Evolutionary conservation across 2,329 filamentous ascomycete genomes (phyloP).

Genomic region (Pseudogymnoascus sp.): DNA sequence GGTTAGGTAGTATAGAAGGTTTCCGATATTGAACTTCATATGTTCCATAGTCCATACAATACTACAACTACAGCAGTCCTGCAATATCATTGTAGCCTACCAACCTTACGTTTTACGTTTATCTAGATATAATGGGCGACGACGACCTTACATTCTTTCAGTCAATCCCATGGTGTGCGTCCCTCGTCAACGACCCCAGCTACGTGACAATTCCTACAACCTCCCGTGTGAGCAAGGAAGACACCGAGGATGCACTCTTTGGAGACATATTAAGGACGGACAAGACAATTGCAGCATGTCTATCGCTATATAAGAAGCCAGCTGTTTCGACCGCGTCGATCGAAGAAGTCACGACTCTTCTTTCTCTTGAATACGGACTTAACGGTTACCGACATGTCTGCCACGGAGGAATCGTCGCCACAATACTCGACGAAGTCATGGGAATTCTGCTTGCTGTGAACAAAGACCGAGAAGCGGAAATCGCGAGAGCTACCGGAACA

Average conservation of each 20-base stretch:
- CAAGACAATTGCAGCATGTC: constrained; percentile 7
- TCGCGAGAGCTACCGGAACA: not conserved
- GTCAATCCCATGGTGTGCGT: constrained; percentile 13
- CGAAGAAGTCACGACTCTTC: constrained; percentile 4
- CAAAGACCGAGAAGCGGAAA: not conserved
- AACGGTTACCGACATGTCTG: constrained; percentile 10
- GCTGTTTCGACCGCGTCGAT: not conserved
- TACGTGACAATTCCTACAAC: not conserved
- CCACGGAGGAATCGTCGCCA: constrained; percentile 11
- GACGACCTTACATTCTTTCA: constrained; percentile 1
- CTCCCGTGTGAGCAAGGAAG: constrained; percentile 11
- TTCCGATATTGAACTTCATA: not conserved
- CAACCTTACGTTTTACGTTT: not conserved
- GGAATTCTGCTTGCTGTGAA: constrained; percentile 10
- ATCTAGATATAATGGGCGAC: not conserved
- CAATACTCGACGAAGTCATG: constrained; percentile 11
- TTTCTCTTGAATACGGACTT: constrained; percentile 6
- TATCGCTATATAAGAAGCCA: constrained; percentile 7
- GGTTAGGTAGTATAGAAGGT: too few species aligned
- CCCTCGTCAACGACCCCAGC: constrained; percentile 6
- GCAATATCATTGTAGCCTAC: not conserved
- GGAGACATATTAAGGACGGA: constrained; percentile 10
- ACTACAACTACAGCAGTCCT: not conserved
- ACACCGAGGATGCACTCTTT: constrained; percentile 11
- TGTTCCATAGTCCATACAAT: not conserved